Evolutionary conservation across 169 alveolate genomes (phyloP).

Genomic region (Plasmodium blacklocki): DNA sequence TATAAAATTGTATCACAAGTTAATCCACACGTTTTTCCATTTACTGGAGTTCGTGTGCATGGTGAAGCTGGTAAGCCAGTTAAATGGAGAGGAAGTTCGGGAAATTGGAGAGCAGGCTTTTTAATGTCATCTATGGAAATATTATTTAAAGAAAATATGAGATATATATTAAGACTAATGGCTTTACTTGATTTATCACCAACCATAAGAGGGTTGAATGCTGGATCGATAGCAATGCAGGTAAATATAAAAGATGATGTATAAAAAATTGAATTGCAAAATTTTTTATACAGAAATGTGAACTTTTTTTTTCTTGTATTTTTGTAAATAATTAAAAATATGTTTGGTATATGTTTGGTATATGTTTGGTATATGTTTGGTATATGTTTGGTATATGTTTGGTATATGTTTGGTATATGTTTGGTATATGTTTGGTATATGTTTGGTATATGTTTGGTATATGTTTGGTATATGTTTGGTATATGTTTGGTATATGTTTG

Average conservation of each 20-base stretch:
- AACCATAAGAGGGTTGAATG: constrained; percentile 81
- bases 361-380: background rate
- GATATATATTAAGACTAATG: constrained; percentile 78
- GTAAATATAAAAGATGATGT: constrained; percentile 13
- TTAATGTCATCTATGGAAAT: constrained; percentile 79
- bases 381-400: background rate
- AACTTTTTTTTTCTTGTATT: no score
- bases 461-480: background rate
- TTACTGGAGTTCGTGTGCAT: constrained; percentile 79
- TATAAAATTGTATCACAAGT: constrained; percentile 80
- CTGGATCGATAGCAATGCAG: constrained; percentile 82
- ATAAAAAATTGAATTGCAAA: background rate
- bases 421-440: background rate
- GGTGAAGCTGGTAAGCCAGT: constrained; percentile 85
- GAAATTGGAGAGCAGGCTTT: constrained; percentile 82
- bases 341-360: background rate
- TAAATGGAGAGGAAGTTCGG: constrained; percentile 78
- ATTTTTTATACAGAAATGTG: background rate
- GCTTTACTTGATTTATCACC: constrained; percentile 82
- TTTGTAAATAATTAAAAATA: no score
- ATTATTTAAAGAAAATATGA: constrained; percentile 78
- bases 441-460: background rate
- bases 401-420: background rate
- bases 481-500: background rate
- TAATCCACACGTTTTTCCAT: constrained; percentile 82